Conservation (phyloP, 148 eudicot species). For the Selenicereus undatus region DNA sequence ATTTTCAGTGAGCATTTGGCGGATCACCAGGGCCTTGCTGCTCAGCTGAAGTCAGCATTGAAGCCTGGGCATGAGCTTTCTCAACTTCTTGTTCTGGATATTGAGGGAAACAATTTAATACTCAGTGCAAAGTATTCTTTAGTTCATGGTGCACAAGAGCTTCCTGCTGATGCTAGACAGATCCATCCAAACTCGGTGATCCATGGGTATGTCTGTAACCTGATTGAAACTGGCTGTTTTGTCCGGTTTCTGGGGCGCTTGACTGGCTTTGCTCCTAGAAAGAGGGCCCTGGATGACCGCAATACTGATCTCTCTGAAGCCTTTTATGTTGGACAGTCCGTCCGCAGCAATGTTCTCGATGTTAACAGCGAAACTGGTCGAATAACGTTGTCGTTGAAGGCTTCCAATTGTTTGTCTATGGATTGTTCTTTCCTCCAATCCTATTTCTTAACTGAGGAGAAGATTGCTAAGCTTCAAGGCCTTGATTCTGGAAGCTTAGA, state of each 20-base stretch:
- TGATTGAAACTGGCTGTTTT: slow-evolving; percentile 91
- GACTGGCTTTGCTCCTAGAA: slow-evolving; percentile 87
- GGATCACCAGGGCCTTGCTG: slow-evolving; percentile 79
- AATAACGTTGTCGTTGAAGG: slow-evolving; percentile 76
- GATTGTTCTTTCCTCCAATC: slow-evolving; percentile 83
- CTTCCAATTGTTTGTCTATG: slow-evolving; percentile 71
- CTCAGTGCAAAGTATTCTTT: slow-evolving; percentile 87
- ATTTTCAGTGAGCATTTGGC: slow-evolving; percentile 77
- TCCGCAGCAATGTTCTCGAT: slow-evolving; percentile 69
- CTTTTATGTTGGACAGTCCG: slow-evolving; percentile 86
- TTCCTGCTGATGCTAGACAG: slow-evolving; percentile 62
- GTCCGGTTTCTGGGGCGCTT: slow-evolving; percentile 86
- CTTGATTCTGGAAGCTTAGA: slow-evolving; percentile 38
- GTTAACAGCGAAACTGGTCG: slow-evolving; percentile 53
- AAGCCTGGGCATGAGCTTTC: slow-evolving; percentile 85
- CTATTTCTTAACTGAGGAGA: slow-evolving; percentile 69
- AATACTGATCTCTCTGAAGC: slow-evolving; percentile 52
- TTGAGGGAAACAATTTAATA: slow-evolving; percentile 64
- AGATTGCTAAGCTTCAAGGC: slow-evolving; percentile 69
- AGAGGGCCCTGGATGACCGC: slow-evolving; percentile 74
- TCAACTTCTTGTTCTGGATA: slow-evolving; percentile 81
- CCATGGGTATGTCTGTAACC: slow-evolving; percentile 81
- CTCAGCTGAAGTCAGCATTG: slow-evolving; percentile 51
- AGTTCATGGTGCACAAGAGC: slow-evolving; percentile 50
- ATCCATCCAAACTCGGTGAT: slow-evolving; percentile 52